These are phyloP conservation scores for Amanita muscaria DNA, from an alignment of 768 basidiomycete genomes.

Conservation along the genomic window DNA sequence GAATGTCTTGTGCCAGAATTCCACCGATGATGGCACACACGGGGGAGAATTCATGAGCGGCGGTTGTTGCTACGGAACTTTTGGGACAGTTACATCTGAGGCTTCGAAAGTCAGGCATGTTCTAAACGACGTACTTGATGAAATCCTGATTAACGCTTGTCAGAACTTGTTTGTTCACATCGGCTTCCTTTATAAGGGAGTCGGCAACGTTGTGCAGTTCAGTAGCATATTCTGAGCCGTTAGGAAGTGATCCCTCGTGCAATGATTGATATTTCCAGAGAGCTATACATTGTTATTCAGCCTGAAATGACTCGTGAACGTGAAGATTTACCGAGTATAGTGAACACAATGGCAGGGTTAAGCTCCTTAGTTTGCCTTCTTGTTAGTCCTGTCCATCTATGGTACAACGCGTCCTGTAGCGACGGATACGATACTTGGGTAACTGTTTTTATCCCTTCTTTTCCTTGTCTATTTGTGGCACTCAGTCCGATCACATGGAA, in stretches of 20 bases:
- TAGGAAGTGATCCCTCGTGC: constrained; percentile 51
- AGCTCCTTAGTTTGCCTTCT: constrained; percentile 75
- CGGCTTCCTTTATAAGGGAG: constrained; percentile 46
- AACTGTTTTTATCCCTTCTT: constrained; percentile 49
- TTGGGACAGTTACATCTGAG: too few species aligned
- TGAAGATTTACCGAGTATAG: constrained; percentile 51
- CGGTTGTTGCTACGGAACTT: constrained; percentile 65
- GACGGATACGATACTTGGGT: constrained; percentile 60
- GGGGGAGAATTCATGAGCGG: constrained; percentile 81
- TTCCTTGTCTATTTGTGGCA: constrained; percentile 55
- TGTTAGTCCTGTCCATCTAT: constrained; percentile 62
- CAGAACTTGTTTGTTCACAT: constrained; percentile 64
- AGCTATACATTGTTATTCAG: constrained; percentile 32
- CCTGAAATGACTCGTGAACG: constrained; percentile 1
- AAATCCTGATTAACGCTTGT: constrained; percentile 46
- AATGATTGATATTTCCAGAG: constrained; percentile 73
- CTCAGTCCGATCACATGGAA: constrained; percentile 19
- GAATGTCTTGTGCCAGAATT: constrained; percentile 87
- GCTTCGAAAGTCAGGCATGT: constrained; percentile 7
- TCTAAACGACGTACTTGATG: constrained; percentile 42
- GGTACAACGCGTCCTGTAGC: constrained; percentile 50
- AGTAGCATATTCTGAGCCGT: constrained; percentile 32
- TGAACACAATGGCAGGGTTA: constrained; percentile 67
- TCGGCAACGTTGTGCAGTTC: constrained; percentile 63
- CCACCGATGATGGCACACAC: constrained; percentile 94